Percentiles rank a stretch among this genome's conserved stretches.
These are phyloP conservation scores for Nannochloris sp. DNA, from an alignment of 139 green algal genomes.

Conservation along the genomic window DNA sequence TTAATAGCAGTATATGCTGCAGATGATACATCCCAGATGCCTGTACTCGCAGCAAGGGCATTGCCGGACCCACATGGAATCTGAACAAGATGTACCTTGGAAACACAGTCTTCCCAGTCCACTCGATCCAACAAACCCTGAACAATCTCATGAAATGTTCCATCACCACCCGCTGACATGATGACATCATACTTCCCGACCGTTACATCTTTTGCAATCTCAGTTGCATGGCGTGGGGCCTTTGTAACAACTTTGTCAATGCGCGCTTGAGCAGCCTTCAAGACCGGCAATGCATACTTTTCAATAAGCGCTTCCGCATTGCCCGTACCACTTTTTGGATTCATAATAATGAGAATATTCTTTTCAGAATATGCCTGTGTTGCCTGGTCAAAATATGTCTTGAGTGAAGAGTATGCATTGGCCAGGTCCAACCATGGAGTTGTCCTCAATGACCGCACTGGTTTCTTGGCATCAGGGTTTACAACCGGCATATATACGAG, in stretches of 20 bases:
- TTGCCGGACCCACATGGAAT: conserved; percentile 61
- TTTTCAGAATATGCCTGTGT: background rate
- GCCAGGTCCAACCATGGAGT: conserved; percentile 1
- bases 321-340: conserved; percentile 50
- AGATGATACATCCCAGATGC: conserved; percentile 42
- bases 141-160: conserved; percentile 58
- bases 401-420: too few relatives aligned
- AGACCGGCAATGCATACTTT: conserved; percentile 35
- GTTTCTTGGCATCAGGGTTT: background rate
- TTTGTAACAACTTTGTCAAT: conserved; percentile 23
- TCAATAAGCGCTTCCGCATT: conserved; percentile 24
- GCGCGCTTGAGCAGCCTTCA: conserved; percentile 37
- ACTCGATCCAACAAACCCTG: conserved; percentile 56
- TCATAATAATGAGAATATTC: conserved; percentile 44
- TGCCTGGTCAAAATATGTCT: too few relatives aligned
- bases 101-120: conserved; percentile 51
- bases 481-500: conserved; percentile 11
- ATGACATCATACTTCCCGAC: conserved; percentile 30
- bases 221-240: conserved; percentile 37
- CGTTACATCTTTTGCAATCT: conserved; percentile 26
- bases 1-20: conserved; percentile 47
- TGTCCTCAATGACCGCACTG: conserved; percentile 2
- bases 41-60: conserved; percentile 48
- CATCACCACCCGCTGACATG: conserved; percentile 61
- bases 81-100: conserved; percentile 30